Evolutionary conservation across 1,284 basidiomycete genomes (phyloP), one percentile per base, ranked within the genome.

Genomic region (Leccinum ponderosum): DNA sequence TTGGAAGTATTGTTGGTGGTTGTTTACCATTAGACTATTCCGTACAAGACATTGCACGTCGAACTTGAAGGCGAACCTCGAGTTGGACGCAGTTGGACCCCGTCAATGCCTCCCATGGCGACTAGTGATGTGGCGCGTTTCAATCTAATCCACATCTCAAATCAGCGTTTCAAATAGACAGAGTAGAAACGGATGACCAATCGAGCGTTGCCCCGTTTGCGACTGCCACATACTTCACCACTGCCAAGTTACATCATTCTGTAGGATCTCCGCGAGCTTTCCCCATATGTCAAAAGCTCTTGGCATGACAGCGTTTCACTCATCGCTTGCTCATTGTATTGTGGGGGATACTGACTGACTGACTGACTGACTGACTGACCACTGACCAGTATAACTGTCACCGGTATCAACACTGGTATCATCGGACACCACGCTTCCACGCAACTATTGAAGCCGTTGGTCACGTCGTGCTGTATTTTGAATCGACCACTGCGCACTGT

Each of bases 1-100:
- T 65, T 53, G 67, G 68, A 58, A 53, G 44, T 15, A 53, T 65
- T 70, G 61, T 70, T 68, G 64, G 17, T 17, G 31, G n/a, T 73
- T 69, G 33, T 71, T 69, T 68, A 25, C 22, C 48, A 22, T 25
- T 22, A 14, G 37, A 39, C 37, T 37, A 39, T 12, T 14, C 33
- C 33, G 33, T 37, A 14, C 14, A 35, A 3, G 35, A 35, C 29
- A 31, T 31, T 31, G 29, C 29, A 33, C 29, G 29, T 9, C 31
- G 9, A n/a, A n/a, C n/a, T 31, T 15, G 37, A 37, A 37, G 15
- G 15, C 15, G 37, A 37, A 37, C 15, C 15, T 37, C 15, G 37
- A 14, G 14, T 42, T 39, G 37, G 7, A 39, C 37, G n/a, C 37
- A 8, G 37, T 39, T 14, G n/a, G 39, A 6, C 39, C 39, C 9